Evolutionary conservation across 2,329 filamentous ascomycete genomes (phyloP).

Genomic region (Penicillium sp.): DNA sequence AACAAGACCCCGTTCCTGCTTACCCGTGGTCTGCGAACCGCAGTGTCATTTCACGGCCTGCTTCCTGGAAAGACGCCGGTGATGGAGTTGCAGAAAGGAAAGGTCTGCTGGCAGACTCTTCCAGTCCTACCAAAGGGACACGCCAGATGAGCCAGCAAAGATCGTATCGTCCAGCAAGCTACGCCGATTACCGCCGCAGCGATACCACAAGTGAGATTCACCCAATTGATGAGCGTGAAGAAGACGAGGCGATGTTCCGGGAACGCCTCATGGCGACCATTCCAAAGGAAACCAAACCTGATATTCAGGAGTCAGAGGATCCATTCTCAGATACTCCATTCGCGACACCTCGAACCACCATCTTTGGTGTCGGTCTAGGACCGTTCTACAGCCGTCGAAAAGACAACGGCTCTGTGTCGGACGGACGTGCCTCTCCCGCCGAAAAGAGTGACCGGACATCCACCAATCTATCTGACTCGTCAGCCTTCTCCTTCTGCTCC

Average conservation of each 20-base stretch:
- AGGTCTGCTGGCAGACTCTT: slow-evolving; percentile 49
- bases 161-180: slow-evolving; percentile 49
- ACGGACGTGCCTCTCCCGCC: slow-evolving; percentile 53
- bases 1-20: slow-evolving; percentile 24
- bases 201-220: slow-evolving; percentile 63
- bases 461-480: slow-evolving; percentile 62
- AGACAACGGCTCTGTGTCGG: slow-evolving; percentile 24
- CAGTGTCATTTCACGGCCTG: slow-evolving; percentile 26
- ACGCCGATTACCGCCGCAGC: slow-evolving; percentile 57
- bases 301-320: slow-evolving; percentile 29
- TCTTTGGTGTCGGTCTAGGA: slow-evolving; percentile 32
- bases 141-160: slow-evolving; percentile 37
- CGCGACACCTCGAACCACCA: slow-evolving; percentile 36
- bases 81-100: slow-evolving; percentile 48
- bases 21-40: slow-evolving; percentile 41
- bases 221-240: slow-evolving; percentile 68
- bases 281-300: slow-evolving; percentile 17
- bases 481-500: slow-evolving; percentile 52
- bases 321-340: slow-evolving; percentile 37
- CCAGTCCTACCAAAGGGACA: slow-evolving; percentile 48
- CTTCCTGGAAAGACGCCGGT: slow-evolving; percentile 36
- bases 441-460: slow-evolving; percentile 60
- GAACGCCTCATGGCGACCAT: slow-evolving; percentile 32
- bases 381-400: slow-evolving; percentile 34
- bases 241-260: slow-evolving; percentile 56